Evolutionary conservation across 2,329 filamentous ascomycete genomes (phyloP), one percentile per base, ranked within the genome.

Genomic region (Epicoccum sorghinum): DNA sequence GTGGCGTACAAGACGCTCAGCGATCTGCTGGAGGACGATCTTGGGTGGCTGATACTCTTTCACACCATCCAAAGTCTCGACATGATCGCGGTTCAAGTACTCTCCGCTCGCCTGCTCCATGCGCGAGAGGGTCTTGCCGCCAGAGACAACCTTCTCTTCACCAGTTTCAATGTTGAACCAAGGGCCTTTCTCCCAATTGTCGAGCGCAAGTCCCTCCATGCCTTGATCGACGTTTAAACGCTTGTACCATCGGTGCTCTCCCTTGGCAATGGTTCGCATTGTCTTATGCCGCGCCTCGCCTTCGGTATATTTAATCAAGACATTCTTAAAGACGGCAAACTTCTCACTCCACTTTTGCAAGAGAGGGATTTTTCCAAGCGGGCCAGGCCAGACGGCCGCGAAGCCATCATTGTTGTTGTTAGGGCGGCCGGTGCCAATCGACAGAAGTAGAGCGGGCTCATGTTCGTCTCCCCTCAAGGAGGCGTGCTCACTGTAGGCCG

Each of bases 241-340:
- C 61, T 82, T 81, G 61, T 81, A 81, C 79, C 79, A 82, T 1
- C 76, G 77, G 52, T 80, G 70, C 59, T 82, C 78, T 37, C 79
- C 79, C 33, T 72, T 73, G 1, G 79, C 78, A 24, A 78, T 75
- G 23, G 75, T 71, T 8, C 77, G 69, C 78, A 80, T 80, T 47
- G 74, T 75, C 35, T 78, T 71, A 57, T 82, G 79, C 50, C 77
- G 72, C 38, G 77, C 73, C 58, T 82, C 79, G 32, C 79, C 79
- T 60, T 81, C 79, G 4, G 79, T 82, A 64, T 81, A 82, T 54
- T 81, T 81, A 70, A 82, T 79, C 45, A 82, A 62, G 22, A 82
- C 62, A 44, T 81, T 80, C 40, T 78, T 79, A 58, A 81, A 74
- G 1, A 82, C 78, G 4, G 79, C 78, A 29, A 78, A 73, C 62